Conservation (phyloP, 768 basidiomycete species). For the Naganishia onofrii region DNA sequence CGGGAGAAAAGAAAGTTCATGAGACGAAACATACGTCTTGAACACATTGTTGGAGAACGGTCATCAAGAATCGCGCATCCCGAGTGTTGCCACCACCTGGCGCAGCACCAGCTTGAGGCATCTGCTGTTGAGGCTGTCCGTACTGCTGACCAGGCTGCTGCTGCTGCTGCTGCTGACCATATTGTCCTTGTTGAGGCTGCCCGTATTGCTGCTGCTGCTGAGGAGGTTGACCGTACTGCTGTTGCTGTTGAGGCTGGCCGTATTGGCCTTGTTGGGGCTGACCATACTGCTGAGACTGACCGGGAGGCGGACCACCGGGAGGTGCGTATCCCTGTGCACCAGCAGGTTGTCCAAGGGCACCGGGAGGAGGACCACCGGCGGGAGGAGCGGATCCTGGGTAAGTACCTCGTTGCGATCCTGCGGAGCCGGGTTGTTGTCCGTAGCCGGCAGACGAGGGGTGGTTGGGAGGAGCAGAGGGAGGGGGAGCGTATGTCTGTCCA, state of each 20-base stretch:
- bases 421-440: slow-evolving; percentile 1
- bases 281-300: slow-evolving; percentile 28
- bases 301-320: slow-evolving; percentile 34
- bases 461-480: slow-evolving; percentile 15
- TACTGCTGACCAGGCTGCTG: slow-evolving; percentile 30
- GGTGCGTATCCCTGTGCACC: slow-evolving; percentile 29
- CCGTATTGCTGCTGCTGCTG: slow-evolving; percentile 29
- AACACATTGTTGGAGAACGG: slow-evolving; percentile 49
- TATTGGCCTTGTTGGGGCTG: slow-evolving; percentile 23
- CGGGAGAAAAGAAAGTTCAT: background rate
- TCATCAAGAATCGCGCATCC: slow-evolving; percentile 39
- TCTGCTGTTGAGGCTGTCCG: slow-evolving; percentile 29
- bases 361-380: slow-evolving; percentile 12
- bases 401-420: slow-evolving; percentile 4
- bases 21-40: slow-evolving; percentile 44
- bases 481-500: background rate
- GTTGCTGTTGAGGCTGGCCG: slow-evolving; percentile 35
- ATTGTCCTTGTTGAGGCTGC: too few species aligned
- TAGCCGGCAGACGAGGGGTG: slow-evolving; percentile 3
- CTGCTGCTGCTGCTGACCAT: slow-evolving; percentile 28
- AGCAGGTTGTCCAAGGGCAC: slow-evolving; percentile 12
- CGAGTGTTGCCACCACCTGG: slow-evolving; percentile 36
- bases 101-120: slow-evolving; percentile 25
- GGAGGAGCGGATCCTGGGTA: slow-evolving; percentile 16
- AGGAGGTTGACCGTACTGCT: slow-evolving; percentile 33